Conservation (phyloP, 2,329 filamentous ascomycete species). For the Ophiostoma angusticollis region DNA sequence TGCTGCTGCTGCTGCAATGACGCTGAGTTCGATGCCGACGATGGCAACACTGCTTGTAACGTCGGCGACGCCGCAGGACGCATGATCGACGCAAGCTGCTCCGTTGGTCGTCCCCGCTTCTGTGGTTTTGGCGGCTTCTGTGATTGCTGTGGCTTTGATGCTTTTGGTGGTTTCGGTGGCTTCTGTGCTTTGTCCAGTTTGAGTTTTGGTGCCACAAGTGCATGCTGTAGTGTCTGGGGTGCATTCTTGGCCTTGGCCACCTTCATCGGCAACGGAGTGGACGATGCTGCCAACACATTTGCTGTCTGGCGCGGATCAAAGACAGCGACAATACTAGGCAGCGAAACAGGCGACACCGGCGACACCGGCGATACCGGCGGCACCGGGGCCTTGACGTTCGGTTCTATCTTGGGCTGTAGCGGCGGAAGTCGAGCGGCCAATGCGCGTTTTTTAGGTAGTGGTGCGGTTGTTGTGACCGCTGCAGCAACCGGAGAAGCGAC, state of each 20-base stretch:
- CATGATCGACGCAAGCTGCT: not conserved
- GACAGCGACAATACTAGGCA: too few species aligned
- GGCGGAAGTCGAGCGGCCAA: not conserved
- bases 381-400: conserved; percentile 1
- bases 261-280: conserved; percentile 7
- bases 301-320: too few species aligned
- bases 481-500: too few species aligned
- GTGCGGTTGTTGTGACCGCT: not conserved
- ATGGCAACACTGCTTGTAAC: not conserved
- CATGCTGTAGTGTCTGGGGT: not conserved
- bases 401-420: conserved; percentile 2
- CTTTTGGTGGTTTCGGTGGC: not conserved
- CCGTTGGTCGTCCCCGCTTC: conserved; percentile 19
- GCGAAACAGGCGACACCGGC: not conserved
- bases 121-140: not conserved
- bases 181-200: not conserved
- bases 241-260: conserved; percentile 7
- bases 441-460: too few species aligned
- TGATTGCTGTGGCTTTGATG: not conserved
- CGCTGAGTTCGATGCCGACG: not conserved
- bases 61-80: conserved; percentile 28
- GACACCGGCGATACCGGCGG: not conserved
- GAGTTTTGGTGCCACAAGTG: too few species aligned
- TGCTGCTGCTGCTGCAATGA: not conserved
- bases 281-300: too few species aligned